Evolutionary conservation across 495 filamentous ascomycete species (phyloP).

Genomic region (Mytilinidion resinicola): DNA sequence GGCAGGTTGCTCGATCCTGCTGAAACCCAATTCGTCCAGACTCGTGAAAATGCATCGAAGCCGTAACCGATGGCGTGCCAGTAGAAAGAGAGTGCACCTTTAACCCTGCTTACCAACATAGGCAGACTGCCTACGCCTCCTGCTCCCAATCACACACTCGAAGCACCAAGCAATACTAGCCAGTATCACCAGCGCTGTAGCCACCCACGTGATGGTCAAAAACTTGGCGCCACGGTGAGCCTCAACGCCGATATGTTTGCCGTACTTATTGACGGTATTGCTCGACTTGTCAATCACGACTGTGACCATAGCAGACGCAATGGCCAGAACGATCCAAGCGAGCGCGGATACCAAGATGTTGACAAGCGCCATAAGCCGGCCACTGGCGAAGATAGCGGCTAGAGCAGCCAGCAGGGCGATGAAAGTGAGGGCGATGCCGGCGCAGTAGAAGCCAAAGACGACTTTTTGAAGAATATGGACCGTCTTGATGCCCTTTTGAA

Average conservation of each 20-base stretch:
- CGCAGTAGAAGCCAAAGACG: constrained; percentile 59
- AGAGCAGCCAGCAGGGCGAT: constrained; percentile 49
- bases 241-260: constrained; percentile 47
- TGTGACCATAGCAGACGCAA: constrained; percentile 62
- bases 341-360: constrained; percentile 42
- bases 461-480: constrained; percentile 40
- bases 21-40: too few species aligned
- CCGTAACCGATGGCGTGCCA: too few species aligned
- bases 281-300: constrained; percentile 52
- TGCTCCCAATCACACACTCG: constrained; percentile 26
- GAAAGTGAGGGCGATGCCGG: constrained; percentile 54
- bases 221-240: constrained; percentile 52
- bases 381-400: constrained; percentile 37
- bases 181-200: constrained; percentile 46
- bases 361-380: constrained; percentile 37
- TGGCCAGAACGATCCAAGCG: constrained; percentile 43
- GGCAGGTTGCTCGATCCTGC: too few species aligned
- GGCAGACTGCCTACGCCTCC: constrained; percentile 5
- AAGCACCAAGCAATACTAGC: constrained; percentile 38
- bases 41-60: too few species aligned
- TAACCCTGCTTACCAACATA: not conserved
- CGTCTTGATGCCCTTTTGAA: constrained; percentile 54
- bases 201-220: constrained; percentile 56
- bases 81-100: not conserved
- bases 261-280: constrained; percentile 51